These are phyloP conservation scores for Podosphaera aphanis DNA, from an alignment of 2,329 filamentous ascomycete genomes.

Conservation along the genomic window DNA sequence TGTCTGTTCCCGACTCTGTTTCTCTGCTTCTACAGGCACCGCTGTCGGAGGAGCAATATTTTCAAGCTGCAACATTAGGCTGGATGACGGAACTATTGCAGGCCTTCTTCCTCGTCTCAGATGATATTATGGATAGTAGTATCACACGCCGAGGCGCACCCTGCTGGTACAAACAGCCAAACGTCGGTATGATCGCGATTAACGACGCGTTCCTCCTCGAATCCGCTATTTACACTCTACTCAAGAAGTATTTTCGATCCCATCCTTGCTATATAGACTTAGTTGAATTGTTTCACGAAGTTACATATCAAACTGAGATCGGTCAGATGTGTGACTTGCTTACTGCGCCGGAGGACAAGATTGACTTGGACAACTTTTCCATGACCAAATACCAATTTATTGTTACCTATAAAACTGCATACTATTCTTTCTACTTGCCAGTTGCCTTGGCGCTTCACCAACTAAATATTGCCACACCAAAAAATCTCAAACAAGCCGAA, in stretches of 20 bases:
- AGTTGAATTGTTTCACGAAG: slow-evolving; percentile 89
- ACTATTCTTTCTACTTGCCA: slow-evolving; percentile 97
- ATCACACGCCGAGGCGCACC: slow-evolving; percentile 85
- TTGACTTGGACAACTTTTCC: slow-evolving; percentile 87
- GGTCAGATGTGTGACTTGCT: slow-evolving; percentile 87
- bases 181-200: slow-evolving; percentile 89
- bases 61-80: slow-evolving; percentile 65
- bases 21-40: slow-evolving; percentile 51
- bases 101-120: slow-evolving; percentile 94
- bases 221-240: slow-evolving; percentile 64
- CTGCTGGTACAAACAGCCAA: slow-evolving; percentile 84
- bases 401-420: slow-evolving; percentile 98
- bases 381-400: slow-evolving; percentile 94
- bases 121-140: slow-evolving; percentile 95
- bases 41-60: slow-evolving; percentile 64
- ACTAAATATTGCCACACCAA: slow-evolving; percentile 59
- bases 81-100: slow-evolving; percentile 98
- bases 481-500: slow-evolving; percentile 73
- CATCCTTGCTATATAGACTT: slow-evolving; percentile 79
- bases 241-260: slow-evolving; percentile 80
- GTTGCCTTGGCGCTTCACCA: slow-evolving; percentile 77
- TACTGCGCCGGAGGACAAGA: slow-evolving; percentile 80
- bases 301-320: slow-evolving; percentile 79
- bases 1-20: slow-evolving; percentile 85
- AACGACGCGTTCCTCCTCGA: slow-evolving; percentile 97